A percentile compares a stretch with the other conserved stretches of the same genome.
These are phyloP conservation scores for Pisolithus tinctorius DNA, from an alignment of 768 basidiomycete species.

Conservation along the genomic window DNA sequence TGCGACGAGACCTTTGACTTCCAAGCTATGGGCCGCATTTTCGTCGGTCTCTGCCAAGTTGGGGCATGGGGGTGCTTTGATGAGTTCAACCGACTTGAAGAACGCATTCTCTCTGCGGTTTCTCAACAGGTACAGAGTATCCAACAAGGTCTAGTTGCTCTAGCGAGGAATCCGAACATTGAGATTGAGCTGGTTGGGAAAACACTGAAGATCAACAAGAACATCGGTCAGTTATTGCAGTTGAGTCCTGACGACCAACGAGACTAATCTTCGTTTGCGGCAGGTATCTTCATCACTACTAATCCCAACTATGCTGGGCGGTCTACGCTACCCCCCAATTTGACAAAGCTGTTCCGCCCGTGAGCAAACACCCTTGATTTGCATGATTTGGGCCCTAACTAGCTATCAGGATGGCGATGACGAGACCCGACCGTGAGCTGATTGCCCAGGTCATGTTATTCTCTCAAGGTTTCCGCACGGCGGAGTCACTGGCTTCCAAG, in stretches of 20 bases:
- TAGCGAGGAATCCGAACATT: constrained; percentile 75
- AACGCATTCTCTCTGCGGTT: constrained; percentile 94
- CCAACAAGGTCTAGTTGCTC: constrained; percentile 85
- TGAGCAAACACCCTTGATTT: constrained; percentile 32
- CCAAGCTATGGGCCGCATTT: constrained; percentile 99
- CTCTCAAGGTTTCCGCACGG: constrained; percentile 98
- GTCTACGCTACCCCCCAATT: constrained; percentile 79
- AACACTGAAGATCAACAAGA: constrained; percentile 85
- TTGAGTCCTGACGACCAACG: not conserved
- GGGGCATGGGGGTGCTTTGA: constrained; percentile 99
- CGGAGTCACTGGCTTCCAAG: constrained; percentile 95
- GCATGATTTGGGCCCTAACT: constrained; percentile 6
- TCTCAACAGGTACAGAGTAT: constrained; percentile 99
- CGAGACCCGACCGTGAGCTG: constrained; percentile 93
- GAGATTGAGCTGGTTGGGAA: constrained; percentile 97
- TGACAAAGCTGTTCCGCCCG: constrained; percentile 92
- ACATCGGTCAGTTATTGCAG: constrained; percentile 58
- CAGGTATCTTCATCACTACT: constrained; percentile 97
- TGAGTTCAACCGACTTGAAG: constrained; percentile 97
- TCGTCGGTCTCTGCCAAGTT: constrained; percentile 96
- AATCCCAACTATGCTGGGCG: constrained; percentile 99
- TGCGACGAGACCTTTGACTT: constrained; percentile 99
- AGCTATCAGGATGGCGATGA: constrained; percentile 88
- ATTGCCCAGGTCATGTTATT: constrained; percentile 99
- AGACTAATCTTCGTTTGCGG: constrained; percentile 4